A percentile compares a stretch with the other conserved stretches of the same genome.
These are phyloP conservation scores for Lichtheimia ramosa DNA, from an alignment of 371 early-diverging fungal genomes.

Conservation along the genomic window DNA sequence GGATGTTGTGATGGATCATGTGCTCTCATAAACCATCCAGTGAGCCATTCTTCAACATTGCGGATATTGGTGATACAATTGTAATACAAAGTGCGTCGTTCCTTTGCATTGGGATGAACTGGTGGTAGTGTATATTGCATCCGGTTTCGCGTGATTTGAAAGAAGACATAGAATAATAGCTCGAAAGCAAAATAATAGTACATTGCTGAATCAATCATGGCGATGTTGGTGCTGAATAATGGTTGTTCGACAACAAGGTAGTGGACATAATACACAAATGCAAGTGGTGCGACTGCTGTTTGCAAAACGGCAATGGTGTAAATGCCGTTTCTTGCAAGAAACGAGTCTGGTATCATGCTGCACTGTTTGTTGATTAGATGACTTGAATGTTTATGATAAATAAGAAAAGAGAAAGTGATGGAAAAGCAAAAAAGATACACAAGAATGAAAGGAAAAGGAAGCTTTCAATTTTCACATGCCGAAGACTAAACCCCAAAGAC, in stretches of 20 bases:
- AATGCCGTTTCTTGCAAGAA: constrained; percentile 27
- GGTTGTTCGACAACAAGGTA: constrained; percentile 40
- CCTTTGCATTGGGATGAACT: constrained; percentile 28
- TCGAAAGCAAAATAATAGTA: constrained; percentile 58
- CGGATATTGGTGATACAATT: constrained; percentile 46
- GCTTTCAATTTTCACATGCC: no score
- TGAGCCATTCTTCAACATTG: constrained; percentile 44
- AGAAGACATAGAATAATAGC: constrained; percentile 53
- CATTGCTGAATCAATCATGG: constrained; percentile 32
- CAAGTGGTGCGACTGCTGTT: constrained; percentile 48
- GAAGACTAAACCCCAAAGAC: no score
- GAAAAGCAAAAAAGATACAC: no score
- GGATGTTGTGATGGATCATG: constrained; percentile 33
- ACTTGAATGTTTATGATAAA: no score
- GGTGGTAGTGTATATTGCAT: constrained; percentile 37
- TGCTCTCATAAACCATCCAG: constrained; percentile 49
- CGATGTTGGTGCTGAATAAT: constrained; percentile 27
- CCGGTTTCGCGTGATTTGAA: constrained; percentile 47
- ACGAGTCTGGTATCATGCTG: constrained; percentile 38
- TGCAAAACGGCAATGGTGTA: constrained; percentile 35
- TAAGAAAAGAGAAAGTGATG: no score
- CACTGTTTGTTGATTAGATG: no score
- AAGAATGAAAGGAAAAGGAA: no score
- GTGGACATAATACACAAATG: constrained; percentile 51
- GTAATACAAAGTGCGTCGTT: constrained; percentile 42